These are phyloP conservation scores for Catunica adiposa DNA, from an alignment of 2,329 filamentous ascomycete species.

Conservation along the genomic window DNA sequence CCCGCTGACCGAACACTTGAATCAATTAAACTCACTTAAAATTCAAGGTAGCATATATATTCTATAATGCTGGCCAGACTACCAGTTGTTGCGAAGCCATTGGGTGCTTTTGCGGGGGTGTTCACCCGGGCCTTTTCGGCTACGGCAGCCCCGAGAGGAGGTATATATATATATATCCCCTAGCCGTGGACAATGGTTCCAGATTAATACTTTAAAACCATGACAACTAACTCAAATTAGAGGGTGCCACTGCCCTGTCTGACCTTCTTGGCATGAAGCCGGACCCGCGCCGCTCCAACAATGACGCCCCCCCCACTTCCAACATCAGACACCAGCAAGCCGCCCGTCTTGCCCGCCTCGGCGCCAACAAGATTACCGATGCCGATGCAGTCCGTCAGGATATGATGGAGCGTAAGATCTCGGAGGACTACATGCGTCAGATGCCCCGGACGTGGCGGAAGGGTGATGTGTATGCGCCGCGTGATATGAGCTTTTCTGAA, in stretches of 20 bases:
- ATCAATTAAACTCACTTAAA: too few species aligned
- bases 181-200: too few species aligned
- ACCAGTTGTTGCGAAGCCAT: constrained; percentile 8
- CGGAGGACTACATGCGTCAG: constrained; percentile 42
- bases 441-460: constrained; percentile 53
- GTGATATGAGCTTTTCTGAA: constrained; percentile 65
- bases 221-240: too few species aligned
- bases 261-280: background rate
- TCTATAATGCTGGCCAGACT: constrained; percentile 8
- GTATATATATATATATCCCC: too few species aligned
- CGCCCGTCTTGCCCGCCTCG: constrained; percentile 15
- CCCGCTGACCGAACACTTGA: too few species aligned
- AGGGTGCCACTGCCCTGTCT: too few species aligned
- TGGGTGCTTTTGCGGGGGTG: constrained; percentile 3
- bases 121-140: constrained; percentile 11
- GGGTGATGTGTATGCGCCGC: constrained; percentile 81
- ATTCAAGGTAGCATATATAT: too few species aligned
- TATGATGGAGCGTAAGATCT: constrained; percentile 21
- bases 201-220: too few species aligned
- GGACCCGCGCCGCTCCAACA: background rate
- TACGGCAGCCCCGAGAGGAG: background rate
- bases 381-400: constrained; percentile 16
- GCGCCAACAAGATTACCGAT: constrained; percentile 15
- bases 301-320: background rate
- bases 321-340: constrained; percentile 11